These are phyloP conservation scores for Candida smagusa DNA, from an alignment of 1,139 yeast genomes.

Conservation along the genomic window DNA sequence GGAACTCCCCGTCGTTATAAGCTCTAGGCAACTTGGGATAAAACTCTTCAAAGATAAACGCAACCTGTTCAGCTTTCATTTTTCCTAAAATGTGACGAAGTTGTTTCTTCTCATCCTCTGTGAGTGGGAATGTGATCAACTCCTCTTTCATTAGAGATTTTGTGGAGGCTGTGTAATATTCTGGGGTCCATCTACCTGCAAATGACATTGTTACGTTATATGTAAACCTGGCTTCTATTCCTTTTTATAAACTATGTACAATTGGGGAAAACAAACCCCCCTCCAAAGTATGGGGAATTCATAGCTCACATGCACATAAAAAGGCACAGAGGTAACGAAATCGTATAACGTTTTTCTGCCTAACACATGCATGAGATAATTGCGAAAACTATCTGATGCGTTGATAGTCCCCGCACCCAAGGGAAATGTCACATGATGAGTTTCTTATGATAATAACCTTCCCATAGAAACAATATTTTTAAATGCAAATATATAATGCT, in stretches of 20 bases:
- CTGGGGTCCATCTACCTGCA: slow-evolving; percentile 2
- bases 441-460: not conserved
- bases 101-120: slow-evolving; percentile 5
- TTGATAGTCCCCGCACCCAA: no score
- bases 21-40: slow-evolving; percentile 5
- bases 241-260: no score
- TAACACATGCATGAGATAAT: no score
- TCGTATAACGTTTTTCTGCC: no score
- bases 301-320: no score
- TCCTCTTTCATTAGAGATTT: slow-evolving; percentile 3
- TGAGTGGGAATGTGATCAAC: slow-evolving; percentile 3
- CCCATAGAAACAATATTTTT: no score
- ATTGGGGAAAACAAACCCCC: no score
- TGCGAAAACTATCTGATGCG: no score
- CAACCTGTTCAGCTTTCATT: slow-evolving; percentile 5
- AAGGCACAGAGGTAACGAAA: no score
- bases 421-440: not conserved
- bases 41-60: slow-evolving; percentile 6
- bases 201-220: not conserved
- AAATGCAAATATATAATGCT: not conserved
- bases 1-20: slow-evolving; percentile 1
- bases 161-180: slow-evolving; percentile 4
- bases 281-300: no score
- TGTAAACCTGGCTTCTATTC: no score
- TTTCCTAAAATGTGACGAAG: slow-evolving; percentile 5